Percentiles rank a stretch among this genome's conserved stretches.
Evolutionary conservation across 768 basidiomycete genomes (phyloP).

Genomic region (Krasilnikovozyma curviuscula): DNA sequence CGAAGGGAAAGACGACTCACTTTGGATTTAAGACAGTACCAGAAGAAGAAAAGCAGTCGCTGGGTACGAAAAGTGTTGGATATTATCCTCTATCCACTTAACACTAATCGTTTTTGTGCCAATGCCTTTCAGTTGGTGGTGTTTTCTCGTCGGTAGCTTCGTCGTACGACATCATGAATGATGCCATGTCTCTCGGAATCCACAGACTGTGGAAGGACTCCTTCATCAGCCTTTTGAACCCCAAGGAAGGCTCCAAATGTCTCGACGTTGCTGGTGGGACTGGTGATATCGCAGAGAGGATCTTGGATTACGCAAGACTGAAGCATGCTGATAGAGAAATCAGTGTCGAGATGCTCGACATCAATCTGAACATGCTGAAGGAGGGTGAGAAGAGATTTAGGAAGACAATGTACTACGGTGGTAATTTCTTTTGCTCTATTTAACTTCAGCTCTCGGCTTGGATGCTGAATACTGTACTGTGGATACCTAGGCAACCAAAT

Average conservation of each 20-base stretch:
- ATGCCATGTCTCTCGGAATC: conserved; percentile 89
- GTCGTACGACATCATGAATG: conserved; percentile 95
- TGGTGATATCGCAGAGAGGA: conserved; percentile 81
- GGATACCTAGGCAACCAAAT: conserved; percentile 58
- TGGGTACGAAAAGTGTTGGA: conserved; percentile 30
- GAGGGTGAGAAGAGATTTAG: conserved; percentile 80
- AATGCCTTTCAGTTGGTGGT: conserved; percentile 65
- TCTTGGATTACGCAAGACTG: conserved; percentile 76
- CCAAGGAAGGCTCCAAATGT: conserved; percentile 48
- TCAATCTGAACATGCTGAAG: conserved; percentile 85
- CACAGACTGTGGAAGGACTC: conserved; percentile 95
- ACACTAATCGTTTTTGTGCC: too few relatives aligned
- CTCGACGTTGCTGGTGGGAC: conserved; percentile 96
- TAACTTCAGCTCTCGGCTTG: not conserved
- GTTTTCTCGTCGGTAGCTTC: conserved; percentile 94
- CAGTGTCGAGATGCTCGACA: conserved; percentile 72
- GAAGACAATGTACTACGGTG: conserved; percentile 95
- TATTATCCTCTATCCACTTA: too few relatives aligned
- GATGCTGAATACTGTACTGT: conserved; percentile 1
- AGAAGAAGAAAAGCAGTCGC: conserved; percentile 63
- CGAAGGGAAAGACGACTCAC: conserved; percentile 34
- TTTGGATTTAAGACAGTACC: conserved; percentile 87
- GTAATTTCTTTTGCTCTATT: conserved; percentile 34
- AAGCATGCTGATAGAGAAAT: conserved; percentile 78
- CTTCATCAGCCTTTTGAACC: conserved; percentile 54